Evolutionary conservation across 495 filamentous ascomycete genomes (phyloP), one percentile per base, ranked within the genome.

Genomic region (Xylaria acuta): DNA sequence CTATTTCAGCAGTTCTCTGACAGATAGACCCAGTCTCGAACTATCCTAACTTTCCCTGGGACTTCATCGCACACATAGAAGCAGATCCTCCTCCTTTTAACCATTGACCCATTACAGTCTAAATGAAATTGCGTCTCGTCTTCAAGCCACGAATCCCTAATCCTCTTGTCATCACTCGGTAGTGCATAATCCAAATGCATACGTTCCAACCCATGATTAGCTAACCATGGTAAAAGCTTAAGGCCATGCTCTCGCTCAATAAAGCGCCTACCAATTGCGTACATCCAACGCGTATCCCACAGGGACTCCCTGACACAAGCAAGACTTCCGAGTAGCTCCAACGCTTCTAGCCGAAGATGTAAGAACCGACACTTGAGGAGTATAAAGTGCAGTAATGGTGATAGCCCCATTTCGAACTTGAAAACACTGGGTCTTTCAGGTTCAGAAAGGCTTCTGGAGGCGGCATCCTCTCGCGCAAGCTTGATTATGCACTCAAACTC

Each of bases 371-470:
- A 87, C 75, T 84, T 86, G 49, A 84, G 74, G 9, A 80, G 78
- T 8, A 84, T 81, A 60, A 84, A 82, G 63, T 85, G 84, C 12
- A 87, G 80, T 5, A 83, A 75, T 0, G 82, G 81, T 25, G 81
- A 74, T 20, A 82, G 76, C 32, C 84, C 85, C 75, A 82, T 84
- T 67, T 86, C 85, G 41, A 85, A 85, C 47, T 79, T 77, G 74
- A 86, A 86, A 58, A 73, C 71, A 9, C 58, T 75, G 41, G 51
- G 78, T 70, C 54, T 78, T 73, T 70, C 70, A 43, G 49, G 59
- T 56, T 27, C 74, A 64, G 16, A 3, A n/a, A 30, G 36, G 0
- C 25, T 70, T 25, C n/a, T 67, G 53, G 65, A 73, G 41, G 79
- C 38, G 6, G 34, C 36, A 2, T 67, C 53, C 25, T 71, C 70